A percentile compares a stretch with the other conserved stretches of the same genome.
phyloP scores from a whole-genome alignment of 2,329 filamentous ascomycete genomes.

The Penicillium psychrosexuale region DNA sequence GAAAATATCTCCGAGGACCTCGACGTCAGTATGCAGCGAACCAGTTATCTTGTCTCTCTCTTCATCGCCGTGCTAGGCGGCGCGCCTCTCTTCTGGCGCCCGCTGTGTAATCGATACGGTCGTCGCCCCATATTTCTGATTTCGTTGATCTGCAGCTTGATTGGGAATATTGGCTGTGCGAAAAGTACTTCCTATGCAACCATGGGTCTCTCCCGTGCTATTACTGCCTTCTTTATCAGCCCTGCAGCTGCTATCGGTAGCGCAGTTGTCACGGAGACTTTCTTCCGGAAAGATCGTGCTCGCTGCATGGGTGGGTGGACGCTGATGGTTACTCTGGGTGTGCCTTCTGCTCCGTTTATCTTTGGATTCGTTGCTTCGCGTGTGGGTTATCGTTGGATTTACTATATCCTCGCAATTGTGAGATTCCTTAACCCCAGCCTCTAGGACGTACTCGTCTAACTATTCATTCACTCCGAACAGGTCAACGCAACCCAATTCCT shows the following conservation, averaged over 20 bases:
- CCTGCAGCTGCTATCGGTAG: constrained; percentile 53
- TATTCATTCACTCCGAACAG: constrained; percentile 25
- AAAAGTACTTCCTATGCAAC: constrained; percentile 47
- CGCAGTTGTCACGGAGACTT: constrained; percentile 54
- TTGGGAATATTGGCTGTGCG: constrained; percentile 54
- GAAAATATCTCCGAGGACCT: constrained; percentile 52
- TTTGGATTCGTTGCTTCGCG: constrained; percentile 47
- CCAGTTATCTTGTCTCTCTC: constrained; percentile 54
- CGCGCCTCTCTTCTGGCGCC: constrained; percentile 54
- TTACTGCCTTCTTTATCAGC: constrained; percentile 53
- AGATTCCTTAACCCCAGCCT: not conserved
- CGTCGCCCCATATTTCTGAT: constrained; percentile 54
- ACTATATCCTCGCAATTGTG: constrained; percentile 55
- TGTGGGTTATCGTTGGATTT: constrained; percentile 57
- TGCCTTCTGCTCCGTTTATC: constrained; percentile 37
- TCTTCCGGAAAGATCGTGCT: constrained; percentile 52
- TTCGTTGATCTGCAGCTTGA: constrained; percentile 46
- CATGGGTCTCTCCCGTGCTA: constrained; percentile 50
- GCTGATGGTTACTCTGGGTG: constrained; percentile 48
- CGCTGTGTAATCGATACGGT: constrained; percentile 52
- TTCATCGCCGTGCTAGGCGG: constrained; percentile 53
- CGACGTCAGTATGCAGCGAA: constrained; percentile 46
- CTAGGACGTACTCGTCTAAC: not conserved
- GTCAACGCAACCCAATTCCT: constrained; percentile 56
- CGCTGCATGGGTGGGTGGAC: constrained; percentile 57